These are phyloP conservation scores for Erysiphe pulchra DNA, from an alignment of 2,329 filamentous ascomycete genomes.

Conservation along the genomic window DNA sequence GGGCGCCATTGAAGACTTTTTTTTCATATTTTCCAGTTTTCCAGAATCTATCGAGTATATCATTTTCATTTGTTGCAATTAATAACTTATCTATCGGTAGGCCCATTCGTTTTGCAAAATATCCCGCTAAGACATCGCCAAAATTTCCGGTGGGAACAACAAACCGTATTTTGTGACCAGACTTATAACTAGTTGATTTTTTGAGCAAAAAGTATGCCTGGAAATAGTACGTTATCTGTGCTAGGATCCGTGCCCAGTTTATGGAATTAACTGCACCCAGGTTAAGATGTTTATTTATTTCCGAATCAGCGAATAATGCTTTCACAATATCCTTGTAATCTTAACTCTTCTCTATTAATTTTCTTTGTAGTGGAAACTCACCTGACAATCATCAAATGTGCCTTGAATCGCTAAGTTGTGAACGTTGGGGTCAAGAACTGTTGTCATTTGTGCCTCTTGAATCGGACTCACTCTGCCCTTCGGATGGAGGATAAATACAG, in stretches of 20 bases:
- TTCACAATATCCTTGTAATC: slow-evolving; percentile 58
- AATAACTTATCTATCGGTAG: slow-evolving; percentile 71
- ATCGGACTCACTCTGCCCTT: slow-evolving; percentile 77
- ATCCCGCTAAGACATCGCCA: slow-evolving; percentile 78
- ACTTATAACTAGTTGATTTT: slow-evolving; percentile 30
- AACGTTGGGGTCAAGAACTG: slow-evolving; percentile 69
- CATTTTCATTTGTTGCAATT: slow-evolving; percentile 90
- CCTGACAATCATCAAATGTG: slow-evolving; percentile 90
- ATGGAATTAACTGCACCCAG: slow-evolving; percentile 91
- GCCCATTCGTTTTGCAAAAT: slow-evolving; percentile 78
- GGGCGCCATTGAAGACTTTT: slow-evolving; percentile 32
- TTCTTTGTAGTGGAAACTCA: slow-evolving; percentile 12
- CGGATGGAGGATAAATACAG: slow-evolving; percentile 82
- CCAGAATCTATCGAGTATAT: slow-evolving; percentile 91
- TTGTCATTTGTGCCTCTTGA: slow-evolving; percentile 95
- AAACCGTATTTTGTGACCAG: slow-evolving; percentile 50
- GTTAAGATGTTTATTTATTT: slow-evolving; percentile 58
- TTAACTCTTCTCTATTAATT: slow-evolving; percentile 2
- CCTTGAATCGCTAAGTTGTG: slow-evolving; percentile 77
- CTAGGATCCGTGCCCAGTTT: slow-evolving; percentile 85
- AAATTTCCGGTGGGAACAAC: slow-evolving; percentile 94
- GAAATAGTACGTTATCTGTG: slow-evolving; percentile 96
- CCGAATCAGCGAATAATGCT: slow-evolving; percentile 63
- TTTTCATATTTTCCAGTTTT: slow-evolving; percentile 77
- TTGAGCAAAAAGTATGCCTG: slow-evolving; percentile 70